phyloP scores from a whole-genome alignment of 1,139 yeast genomes.

The Spathaspora sp. region DNA sequence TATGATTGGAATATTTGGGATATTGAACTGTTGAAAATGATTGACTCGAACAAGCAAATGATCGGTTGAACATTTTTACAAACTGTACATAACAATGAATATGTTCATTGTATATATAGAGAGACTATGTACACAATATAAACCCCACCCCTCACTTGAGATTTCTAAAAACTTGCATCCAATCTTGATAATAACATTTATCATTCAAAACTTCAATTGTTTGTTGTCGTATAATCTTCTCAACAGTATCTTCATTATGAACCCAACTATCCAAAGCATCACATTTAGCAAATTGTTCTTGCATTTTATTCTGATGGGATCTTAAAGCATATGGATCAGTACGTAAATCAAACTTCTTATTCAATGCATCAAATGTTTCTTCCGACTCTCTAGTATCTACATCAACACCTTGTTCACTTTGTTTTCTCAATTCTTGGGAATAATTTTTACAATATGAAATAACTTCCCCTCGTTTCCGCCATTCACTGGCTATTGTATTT shows the following conservation, averaged over 20 bases:
- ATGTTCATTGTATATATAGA: background rate
- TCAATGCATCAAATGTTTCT: constrained; percentile 6
- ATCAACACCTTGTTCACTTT: constrained; percentile 4
- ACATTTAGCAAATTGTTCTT: constrained; percentile 24
- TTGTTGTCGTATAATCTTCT: constrained; percentile 33
- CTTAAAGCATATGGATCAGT: constrained; percentile 42
- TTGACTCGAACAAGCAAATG: background rate
- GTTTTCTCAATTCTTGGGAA: constrained; percentile 22
- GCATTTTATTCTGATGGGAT: constrained; percentile 21
- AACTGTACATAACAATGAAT: no score
- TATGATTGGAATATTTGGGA: constrained; percentile 55
- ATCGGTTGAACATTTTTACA: background rate
- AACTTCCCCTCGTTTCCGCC: constrained; percentile 32
- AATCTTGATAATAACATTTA: constrained; percentile 37
- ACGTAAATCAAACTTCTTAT: constrained; percentile 30
- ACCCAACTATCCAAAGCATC: constrained; percentile 40
- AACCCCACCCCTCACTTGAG: constrained; percentile 1
- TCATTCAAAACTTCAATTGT: constrained; percentile 34
- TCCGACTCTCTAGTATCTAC: background rate
- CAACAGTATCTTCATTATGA: constrained; percentile 34
- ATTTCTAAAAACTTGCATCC: constrained; percentile 26
- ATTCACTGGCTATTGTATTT: constrained; percentile 33
- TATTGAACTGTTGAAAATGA: constrained; percentile 33
- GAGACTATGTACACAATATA: background rate
- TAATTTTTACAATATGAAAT: constrained; percentile 33